A percentile compares a stretch with the other conserved stretches of the same genome.
Conservation (phyloP, 1,139 yeast genomes). For the Candida freyschussii region DNA sequence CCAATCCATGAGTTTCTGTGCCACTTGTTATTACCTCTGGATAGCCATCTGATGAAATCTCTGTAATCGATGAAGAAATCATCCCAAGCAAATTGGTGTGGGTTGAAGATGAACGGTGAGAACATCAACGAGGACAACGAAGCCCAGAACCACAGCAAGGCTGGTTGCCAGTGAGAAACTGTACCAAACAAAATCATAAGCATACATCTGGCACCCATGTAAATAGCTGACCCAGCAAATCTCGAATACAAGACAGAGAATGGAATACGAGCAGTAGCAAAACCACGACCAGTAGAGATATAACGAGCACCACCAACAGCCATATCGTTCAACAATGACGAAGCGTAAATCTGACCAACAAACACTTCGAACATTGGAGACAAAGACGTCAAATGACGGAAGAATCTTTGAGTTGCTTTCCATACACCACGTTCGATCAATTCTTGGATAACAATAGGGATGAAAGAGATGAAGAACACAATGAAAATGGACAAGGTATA, state of each 20-base stretch:
- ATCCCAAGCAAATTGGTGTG: conserved; percentile 98
- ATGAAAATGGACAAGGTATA: conserved; percentile 96
- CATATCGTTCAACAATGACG: conserved; percentile 85
- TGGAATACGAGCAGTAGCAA: conserved; percentile 97
- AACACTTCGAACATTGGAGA: conserved; percentile 98
- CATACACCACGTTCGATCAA: conserved; percentile 96
- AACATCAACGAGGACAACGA: conserved; percentile 84
- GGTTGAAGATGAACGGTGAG: conserved; percentile 94
- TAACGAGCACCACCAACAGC: conserved; percentile 99
- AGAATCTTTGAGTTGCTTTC: conserved; percentile 90
- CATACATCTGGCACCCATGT: conserved; percentile 91
- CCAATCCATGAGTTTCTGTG: conserved; percentile 99
- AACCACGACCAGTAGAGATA: conserved; percentile 98
- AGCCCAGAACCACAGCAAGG: conserved; percentile 98
- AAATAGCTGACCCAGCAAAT: conserved; percentile 95
- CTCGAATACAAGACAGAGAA: conserved; percentile 93
- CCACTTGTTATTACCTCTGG: conserved; percentile 98
- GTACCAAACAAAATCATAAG: conserved; percentile 89
- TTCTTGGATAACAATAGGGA: conserved; percentile 95
- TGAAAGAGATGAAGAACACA: conserved; percentile 95
- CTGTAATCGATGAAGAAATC: conserved; percentile 98
- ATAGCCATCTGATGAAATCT: conserved; percentile 96
- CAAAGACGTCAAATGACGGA: conserved; percentile 81
- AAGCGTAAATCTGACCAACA: conserved; percentile 95
- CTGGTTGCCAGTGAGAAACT: conserved; percentile 94